Evolutionary conservation across 495 filamentous ascomycete genomes (phyloP).

Genomic region (Tuber borchii): DNA sequence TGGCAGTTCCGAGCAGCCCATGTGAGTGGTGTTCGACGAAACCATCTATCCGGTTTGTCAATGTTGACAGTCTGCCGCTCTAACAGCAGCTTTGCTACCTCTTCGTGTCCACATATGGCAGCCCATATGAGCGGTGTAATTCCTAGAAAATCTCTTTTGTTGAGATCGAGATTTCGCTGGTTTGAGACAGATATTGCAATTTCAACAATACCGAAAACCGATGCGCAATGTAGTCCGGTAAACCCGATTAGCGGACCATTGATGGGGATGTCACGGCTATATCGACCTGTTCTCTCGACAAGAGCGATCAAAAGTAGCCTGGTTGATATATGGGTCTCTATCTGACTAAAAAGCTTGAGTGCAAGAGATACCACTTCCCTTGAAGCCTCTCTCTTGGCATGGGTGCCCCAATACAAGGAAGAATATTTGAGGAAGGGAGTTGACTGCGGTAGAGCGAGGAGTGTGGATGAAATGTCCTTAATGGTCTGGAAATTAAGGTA

Average conservation of each 20-base stretch:
- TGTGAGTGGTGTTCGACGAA: neutral
- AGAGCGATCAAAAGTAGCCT: neutral
- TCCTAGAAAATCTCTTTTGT: neutral
- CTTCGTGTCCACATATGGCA: neutral
- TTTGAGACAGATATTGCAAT: neutral
- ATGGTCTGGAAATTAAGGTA: neutral
- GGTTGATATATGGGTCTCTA: neutral
- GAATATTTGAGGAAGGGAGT: neutral
- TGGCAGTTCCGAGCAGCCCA: neutral
- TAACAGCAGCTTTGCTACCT: neutral
- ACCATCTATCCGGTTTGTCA: neutral
- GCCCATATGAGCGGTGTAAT: neutral
- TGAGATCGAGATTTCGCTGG: neutral
- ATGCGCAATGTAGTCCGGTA: neutral
- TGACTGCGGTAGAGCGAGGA: neutral
- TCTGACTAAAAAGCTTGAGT: neutral
- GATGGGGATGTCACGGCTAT: neutral
- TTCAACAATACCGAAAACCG: neutral
- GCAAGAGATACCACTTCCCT: neutral
- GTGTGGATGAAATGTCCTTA: neutral
- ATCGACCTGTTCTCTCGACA: neutral
- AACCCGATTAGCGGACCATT: neutral
- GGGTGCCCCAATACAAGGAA: neutral
- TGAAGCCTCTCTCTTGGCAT: neutral
- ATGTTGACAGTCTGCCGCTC: neutral